Evolutionary conservation across 75 land plant genomes (phyloP).

Genomic region (Azolla pinnata): DNA sequence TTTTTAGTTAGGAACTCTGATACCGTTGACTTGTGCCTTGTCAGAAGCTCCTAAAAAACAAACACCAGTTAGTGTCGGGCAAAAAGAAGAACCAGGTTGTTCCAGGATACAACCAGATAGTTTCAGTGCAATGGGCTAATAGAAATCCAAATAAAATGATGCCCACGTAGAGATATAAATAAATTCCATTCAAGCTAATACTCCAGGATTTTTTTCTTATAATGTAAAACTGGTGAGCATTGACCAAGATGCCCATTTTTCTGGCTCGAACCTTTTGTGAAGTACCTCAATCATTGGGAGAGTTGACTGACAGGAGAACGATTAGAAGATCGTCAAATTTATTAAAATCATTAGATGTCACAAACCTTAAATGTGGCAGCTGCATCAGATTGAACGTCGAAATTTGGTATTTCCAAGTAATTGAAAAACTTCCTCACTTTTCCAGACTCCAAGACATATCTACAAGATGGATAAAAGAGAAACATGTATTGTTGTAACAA

Average conservation of each 20-base stretch:
- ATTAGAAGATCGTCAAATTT: background rate
- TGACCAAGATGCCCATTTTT: too few species aligned
- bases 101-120: too few species aligned
- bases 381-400: slow-evolving; percentile 92
- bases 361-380: slow-evolving; percentile 91
- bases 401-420: slow-evolving; percentile 85
- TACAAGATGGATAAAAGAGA: slow-evolving; percentile 13
- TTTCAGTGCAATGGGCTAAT: too few species aligned
- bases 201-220: too few species aligned
- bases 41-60: slow-evolving; percentile 71
- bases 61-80: background rate
- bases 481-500: background rate
- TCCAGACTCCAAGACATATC: slow-evolving; percentile 80
- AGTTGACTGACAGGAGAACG: too few species aligned
- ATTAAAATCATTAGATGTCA: background rate
- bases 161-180: too few species aligned
- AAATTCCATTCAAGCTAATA: too few species aligned
- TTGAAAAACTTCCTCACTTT: slow-evolving; percentile 75
- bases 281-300: too few species aligned
- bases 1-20: slow-evolving; percentile 82
- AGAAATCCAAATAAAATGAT: too few species aligned
- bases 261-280: too few species aligned
- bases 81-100: too few species aligned
- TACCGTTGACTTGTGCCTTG: slow-evolving; percentile 94
- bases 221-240: too few species aligned